Conservation (phyloP, 2,329 filamentous ascomycete genomes). For the Sordariomycetes sp. region DNA sequence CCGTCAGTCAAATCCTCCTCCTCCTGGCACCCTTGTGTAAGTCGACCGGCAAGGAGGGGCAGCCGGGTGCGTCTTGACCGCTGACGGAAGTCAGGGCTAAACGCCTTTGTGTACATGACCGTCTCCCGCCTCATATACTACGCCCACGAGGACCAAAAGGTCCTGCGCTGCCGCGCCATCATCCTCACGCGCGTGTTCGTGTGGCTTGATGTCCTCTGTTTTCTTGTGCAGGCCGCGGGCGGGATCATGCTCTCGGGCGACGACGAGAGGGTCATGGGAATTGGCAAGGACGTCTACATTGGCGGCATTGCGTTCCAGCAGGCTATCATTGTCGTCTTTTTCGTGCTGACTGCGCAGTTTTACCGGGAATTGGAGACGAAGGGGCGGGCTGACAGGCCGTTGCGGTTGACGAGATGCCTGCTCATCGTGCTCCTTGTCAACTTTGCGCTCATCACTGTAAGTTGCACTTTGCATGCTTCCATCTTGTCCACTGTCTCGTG, state of each 20-base stretch:
- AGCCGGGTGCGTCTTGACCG: not conserved
- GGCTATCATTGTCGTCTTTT: constrained; percentile 22
- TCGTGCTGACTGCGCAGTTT: constrained; percentile 19
- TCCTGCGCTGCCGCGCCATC: constrained; percentile 19
- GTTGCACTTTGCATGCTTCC: constrained; percentile 5
- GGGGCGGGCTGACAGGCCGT: constrained; percentile 9
- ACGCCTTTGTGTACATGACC: constrained; percentile 30
- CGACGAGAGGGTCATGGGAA: constrained; percentile 12
- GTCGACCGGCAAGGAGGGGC: constrained; percentile 2
- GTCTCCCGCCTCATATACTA: constrained; percentile 24
- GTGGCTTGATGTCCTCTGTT: constrained; percentile 30
- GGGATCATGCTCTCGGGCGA: constrained; percentile 21
- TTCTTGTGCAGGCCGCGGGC: constrained; percentile 27
- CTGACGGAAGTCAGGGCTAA: constrained; percentile 18
- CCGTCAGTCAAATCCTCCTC: constrained; percentile 20
- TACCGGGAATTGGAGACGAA: constrained; percentile 14
- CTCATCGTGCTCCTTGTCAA: constrained; percentile 19
- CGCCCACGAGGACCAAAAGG: constrained; percentile 20
- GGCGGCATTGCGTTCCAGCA: constrained; percentile 22
- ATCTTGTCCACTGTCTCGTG: not conserved
- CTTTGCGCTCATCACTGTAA: constrained; percentile 20
- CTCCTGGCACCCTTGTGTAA: constrained; percentile 26
- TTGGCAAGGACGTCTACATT: constrained; percentile 24
- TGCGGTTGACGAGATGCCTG: constrained; percentile 17
- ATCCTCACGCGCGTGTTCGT: constrained; percentile 31